These are phyloP conservation scores for Pichia rugopelliculosa DNA, from an alignment of 805 yeast genomes.

Conservation along the genomic window DNA sequence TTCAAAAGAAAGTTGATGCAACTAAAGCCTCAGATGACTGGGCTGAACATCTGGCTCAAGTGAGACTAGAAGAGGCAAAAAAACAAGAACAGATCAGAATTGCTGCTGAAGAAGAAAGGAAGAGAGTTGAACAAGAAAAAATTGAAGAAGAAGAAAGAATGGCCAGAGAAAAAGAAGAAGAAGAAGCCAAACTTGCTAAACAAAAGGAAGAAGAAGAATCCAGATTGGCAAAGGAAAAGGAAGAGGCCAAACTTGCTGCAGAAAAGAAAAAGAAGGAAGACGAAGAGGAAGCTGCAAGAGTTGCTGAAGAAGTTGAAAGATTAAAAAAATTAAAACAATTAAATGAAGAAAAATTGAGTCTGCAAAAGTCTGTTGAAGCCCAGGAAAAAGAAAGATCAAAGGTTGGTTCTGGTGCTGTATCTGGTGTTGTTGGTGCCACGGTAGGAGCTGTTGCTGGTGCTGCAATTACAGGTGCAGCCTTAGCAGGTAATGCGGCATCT, in stretches of 20 bases:
- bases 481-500: constrained; percentile 17
- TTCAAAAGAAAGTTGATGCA: constrained; percentile 34
- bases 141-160: constrained; percentile 29
- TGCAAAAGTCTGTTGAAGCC: constrained; percentile 31
- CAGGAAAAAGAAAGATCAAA: constrained; percentile 30
- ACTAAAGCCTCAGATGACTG: constrained; percentile 34
- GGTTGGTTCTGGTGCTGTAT: constrained; percentile 21
- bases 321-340: constrained; percentile 35
- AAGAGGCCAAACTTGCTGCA: constrained; percentile 28
- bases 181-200: constrained; percentile 21
- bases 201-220: constrained; percentile 31
- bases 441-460: constrained; percentile 16
- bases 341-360: constrained; percentile 24
- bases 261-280: constrained; percentile 20
- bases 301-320: constrained; percentile 29
- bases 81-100: constrained; percentile 39
- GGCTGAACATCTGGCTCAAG: constrained; percentile 38
- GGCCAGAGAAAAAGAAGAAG: constrained; percentile 24
- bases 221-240: constrained; percentile 27
- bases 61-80: constrained; percentile 37
- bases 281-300: constrained; percentile 28
- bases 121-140: constrained; percentile 35
- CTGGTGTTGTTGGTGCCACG: constrained; percentile 14
- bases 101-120: constrained; percentile 33
- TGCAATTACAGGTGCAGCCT: constrained; percentile 17